phyloP scores from a whole-genome alignment of 2,329 filamentous ascomycete species.

The Aspergillus cejpii region DNA sequence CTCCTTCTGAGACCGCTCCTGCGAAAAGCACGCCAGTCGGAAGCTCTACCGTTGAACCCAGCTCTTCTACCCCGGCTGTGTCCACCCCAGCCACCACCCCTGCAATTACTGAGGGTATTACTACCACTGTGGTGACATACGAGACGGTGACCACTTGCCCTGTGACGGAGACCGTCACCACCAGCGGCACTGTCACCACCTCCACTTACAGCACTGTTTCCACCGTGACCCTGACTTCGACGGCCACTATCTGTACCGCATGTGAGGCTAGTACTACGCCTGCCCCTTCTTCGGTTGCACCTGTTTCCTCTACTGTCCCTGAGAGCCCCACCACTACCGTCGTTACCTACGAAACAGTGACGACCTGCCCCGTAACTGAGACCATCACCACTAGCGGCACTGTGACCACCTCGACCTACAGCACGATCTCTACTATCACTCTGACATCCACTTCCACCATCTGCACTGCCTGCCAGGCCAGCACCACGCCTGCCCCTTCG shows the following conservation, averaged over 20 bases:
- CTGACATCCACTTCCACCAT: conserved; percentile 25
- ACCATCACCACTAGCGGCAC: conserved; percentile 42
- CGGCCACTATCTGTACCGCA: conserved; percentile 23
- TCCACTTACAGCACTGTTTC: conserved; percentile 53
- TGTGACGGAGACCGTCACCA: conserved; percentile 32
- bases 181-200: conserved; percentile 46
- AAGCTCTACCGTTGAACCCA: conserved; percentile 13
- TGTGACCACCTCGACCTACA: conserved; percentile 48
- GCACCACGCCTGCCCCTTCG: conserved; percentile 11
- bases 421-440: conserved; percentile 50
- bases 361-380: conserved; percentile 27
- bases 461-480: conserved; percentile 17
- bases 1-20: not conserved
- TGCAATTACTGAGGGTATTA: conserved; percentile 12
- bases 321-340: conserved; percentile 18
- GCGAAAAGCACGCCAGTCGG: conserved; percentile 9
- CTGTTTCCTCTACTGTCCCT: conserved; percentile 5
- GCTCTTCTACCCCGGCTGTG: conserved; percentile 6
- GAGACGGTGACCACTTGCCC: conserved; percentile 29
- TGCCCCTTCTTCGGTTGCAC: conserved; percentile 10
- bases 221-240: conserved; percentile 34
- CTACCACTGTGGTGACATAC: conserved; percentile 25
- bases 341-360: conserved; percentile 26
- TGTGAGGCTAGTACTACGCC: conserved; percentile 13
- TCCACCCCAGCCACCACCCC: conserved; percentile 8